Evolutionary conservation across 108 stramenopile genomes (phyloP), one percentile per base, ranked within the genome.

Genomic region (Skeletonema costatum): DNA sequence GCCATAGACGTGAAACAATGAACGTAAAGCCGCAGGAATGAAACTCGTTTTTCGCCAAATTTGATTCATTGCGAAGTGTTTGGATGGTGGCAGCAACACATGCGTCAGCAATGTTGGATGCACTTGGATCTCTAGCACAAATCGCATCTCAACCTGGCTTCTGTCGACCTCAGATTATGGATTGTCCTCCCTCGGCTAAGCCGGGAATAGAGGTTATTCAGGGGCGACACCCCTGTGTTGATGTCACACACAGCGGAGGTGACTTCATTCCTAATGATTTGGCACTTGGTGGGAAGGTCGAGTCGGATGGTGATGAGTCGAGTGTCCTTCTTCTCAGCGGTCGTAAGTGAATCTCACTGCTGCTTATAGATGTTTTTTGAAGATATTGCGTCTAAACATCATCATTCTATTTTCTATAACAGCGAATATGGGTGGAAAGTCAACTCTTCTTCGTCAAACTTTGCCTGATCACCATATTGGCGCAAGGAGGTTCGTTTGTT

Each of bases 401-500:
- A 25, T 25, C 0, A 25, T 25, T 25, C 25, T 25, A 25, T 25
- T 25, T 25, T 25, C 25, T 25, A 25, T 25, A 25, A 25, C 25
- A 25, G 25, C 98, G 6, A 99, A 99, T 85, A 99, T 99, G 98
- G 93, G 93, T 66, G 99, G 99, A 29, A 99, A 99, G 80, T 86
- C 83, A 39, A 99, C 99, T 3, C 77, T 99, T 53, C 90, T 99
- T 5, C 91, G 99, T 19, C 98, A 99, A 82, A 99, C 98, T 30
- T 30, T 99, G 99, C 73, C 82, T 99, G 64, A 89, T 98, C 46
- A 82, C 96, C 19, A 96, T 99, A 69, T 76, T 99, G 61, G 99
- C 99, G 0, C 99, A 99, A 86, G 89, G 97, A 17, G 99, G 99
- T 38, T 97, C 97, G 64, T 98, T 87, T 70, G 99, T 99, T n/a